phyloP scores from a whole-genome alignment of 2,329 filamentous ascomycete genomes.

The Alternaria viburni region DNA sequence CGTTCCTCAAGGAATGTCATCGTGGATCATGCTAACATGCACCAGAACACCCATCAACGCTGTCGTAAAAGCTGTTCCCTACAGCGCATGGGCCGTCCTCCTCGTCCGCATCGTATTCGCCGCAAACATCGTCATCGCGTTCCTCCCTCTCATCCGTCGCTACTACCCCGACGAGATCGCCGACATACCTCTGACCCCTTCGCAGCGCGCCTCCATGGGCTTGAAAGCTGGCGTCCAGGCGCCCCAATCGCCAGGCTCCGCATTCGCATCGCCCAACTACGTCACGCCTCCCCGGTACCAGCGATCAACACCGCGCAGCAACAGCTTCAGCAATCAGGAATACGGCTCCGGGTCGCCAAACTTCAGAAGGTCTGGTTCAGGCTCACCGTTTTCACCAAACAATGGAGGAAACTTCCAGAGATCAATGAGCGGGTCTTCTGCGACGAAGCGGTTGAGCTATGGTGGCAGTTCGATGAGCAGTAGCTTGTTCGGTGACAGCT shows the following conservation, averaged over 20 bases:
- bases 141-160: constrained; percentile 73
- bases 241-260: constrained; percentile 68
- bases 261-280: constrained; percentile 60
- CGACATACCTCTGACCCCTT: constrained; percentile 90
- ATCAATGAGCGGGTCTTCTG: constrained; percentile 57
- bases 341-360: constrained; percentile 55
- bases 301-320: constrained; percentile 71
- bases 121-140: constrained; percentile 71
- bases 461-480: constrained; percentile 56
- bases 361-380: constrained; percentile 33
- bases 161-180: constrained; percentile 70
- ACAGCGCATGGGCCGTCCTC: constrained; percentile 50
- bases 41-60: constrained; percentile 47
- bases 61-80: constrained; percentile 45
- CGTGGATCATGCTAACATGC: constrained; percentile 16
- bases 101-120: constrained; percentile 61
- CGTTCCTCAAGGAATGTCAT: not conserved
- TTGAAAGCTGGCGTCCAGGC: constrained; percentile 68
- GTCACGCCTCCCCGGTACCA: constrained; percentile 88
- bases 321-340: constrained; percentile 60
- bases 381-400: constrained; percentile 59
- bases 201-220: constrained; percentile 83
- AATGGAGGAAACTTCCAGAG: constrained; percentile 68
- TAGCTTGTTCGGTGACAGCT: constrained; percentile 41
- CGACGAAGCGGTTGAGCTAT: constrained; percentile 67